Evolutionary conservation across 176 grass and related monocot species (phyloP).

Genomic region (Carex myosuroides): DNA sequence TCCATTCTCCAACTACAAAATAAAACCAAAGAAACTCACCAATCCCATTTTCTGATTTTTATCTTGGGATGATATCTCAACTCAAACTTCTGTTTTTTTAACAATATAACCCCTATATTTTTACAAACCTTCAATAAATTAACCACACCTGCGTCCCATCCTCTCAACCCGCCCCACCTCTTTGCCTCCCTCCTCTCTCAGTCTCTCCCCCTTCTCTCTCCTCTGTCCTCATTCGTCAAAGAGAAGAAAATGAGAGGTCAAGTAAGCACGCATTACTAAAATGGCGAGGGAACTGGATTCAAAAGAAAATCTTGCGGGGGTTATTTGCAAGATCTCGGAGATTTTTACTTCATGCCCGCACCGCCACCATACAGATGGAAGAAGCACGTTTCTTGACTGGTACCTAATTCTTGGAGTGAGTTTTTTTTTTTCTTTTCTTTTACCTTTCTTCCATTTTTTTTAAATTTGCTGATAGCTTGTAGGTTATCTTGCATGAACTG

Average conservation of each 20-base stretch:
- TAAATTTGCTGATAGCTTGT: neutral
- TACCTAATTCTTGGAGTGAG: constrained; percentile 89
- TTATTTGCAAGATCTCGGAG: constrained; percentile 44
- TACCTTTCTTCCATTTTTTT: neutral
- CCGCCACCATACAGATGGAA: constrained; percentile 29
- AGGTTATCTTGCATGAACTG: neutral
- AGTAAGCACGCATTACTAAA: constrained; percentile 20
- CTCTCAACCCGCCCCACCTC: neutral
- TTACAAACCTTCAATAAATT: neutral
- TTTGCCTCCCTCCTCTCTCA: neutral
- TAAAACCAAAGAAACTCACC: neutral
- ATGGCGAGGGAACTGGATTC: constrained; percentile 27
- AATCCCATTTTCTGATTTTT: neutral
- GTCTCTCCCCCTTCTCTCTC: neutral
- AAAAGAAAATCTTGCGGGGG: constrained; percentile 21
- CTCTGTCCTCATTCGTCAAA: neutral
- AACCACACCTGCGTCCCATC: neutral
- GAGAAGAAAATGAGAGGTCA: neutral
- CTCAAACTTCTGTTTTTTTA: neutral
- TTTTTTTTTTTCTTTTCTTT: neutral
- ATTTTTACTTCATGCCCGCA: constrained; percentile 59
- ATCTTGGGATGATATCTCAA: neutral
- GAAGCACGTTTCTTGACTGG: constrained; percentile 64
- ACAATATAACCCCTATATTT: neutral
- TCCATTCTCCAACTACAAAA: neutral